Conservation (phyloP, 495 filamentous ascomycete genomes). For the Margaritispora aquatica region DNA sequence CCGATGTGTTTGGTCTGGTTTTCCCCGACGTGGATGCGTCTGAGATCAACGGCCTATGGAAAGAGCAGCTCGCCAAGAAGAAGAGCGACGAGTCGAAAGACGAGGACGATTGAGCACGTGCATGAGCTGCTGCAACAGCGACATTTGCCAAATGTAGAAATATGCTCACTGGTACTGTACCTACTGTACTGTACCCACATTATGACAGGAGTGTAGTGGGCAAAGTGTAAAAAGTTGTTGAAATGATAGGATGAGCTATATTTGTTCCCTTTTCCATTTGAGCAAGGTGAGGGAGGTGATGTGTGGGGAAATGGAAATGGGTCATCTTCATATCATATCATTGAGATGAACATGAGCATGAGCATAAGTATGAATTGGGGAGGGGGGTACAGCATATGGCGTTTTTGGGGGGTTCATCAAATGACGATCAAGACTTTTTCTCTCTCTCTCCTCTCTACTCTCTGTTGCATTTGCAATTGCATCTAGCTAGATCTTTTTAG, state of each 20-base stretch:
- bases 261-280: no score
- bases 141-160: conserved; percentile 15
- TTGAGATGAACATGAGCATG: no score
- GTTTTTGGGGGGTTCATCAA: conserved; percentile 4
- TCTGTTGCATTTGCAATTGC: no score
- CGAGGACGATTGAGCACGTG: conserved; percentile 29
- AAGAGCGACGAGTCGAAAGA: conserved; percentile 39
- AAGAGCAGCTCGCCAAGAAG: conserved; percentile 58
- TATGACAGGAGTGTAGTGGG: no score
- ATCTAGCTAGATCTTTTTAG: conserved; percentile 10
- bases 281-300: no score
- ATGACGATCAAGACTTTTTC: conserved; percentile 15
- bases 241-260: no score
- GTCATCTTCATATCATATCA: no score
- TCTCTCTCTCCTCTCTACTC: conserved; percentile 14
- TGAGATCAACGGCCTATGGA: conserved; percentile 65
- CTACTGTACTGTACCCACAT: no score
- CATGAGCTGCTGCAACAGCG: no score
- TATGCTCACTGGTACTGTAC: conserved; percentile 8
- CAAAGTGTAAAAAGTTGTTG: no score
- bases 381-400: conserved; percentile 7
- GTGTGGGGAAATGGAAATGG: no score
- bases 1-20: conserved; percentile 84
- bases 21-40: conserved; percentile 77
- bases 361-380: no score